These are phyloP conservation scores for Boletus pseudo-olivaceus DNA, from an alignment of 768 basidiomycete species.

Conservation along the genomic window DNA sequence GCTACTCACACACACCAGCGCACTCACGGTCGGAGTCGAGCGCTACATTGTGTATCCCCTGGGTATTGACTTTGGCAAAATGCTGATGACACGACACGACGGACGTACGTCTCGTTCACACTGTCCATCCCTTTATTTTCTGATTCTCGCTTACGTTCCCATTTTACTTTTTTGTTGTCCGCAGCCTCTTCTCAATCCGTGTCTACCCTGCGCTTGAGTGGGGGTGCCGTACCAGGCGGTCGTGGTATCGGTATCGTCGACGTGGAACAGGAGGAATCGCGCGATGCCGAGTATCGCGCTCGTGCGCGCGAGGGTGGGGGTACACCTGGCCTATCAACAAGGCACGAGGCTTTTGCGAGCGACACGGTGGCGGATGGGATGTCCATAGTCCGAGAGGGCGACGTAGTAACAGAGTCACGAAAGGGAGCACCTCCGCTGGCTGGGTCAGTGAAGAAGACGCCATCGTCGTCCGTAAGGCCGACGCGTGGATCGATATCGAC, in stretches of 20 bases:
- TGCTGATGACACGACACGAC: slow-evolving; percentile 29
- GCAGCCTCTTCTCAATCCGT: slow-evolving; percentile 7
- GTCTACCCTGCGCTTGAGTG: slow-evolving; percentile 1
- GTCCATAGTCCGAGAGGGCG: neutral
- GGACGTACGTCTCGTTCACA: slow-evolving; percentile 10
- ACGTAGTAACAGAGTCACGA: neutral
- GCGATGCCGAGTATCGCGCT: slow-evolving; percentile 11
- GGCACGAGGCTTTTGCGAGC: neutral
- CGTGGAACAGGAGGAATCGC: slow-evolving; percentile 20
- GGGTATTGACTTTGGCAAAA: slow-evolving; percentile 58
- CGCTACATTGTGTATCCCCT: slow-evolving; percentile 70
- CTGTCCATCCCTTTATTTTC: neutral
- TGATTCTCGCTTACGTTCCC: neutral
- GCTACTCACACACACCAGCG: slow-evolving; percentile 19
- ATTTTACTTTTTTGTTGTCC: too few relatives aligned
- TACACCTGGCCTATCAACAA: neutral
- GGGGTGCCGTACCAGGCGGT: slow-evolving; percentile 31
- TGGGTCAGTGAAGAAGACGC: slow-evolving; percentile 9
- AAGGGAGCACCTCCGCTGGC: slow-evolving; percentile 1
- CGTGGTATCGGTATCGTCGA: slow-evolving; percentile 25
- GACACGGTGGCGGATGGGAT: slow-evolving; percentile 1
- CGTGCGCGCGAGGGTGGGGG: neutral
- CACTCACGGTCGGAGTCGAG: slow-evolving; percentile 57
- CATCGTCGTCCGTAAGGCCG: neutral
- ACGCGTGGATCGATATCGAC: neutral